These are phyloP conservation scores for Liriodendron chinense DNA, from an alignment of 164 flowering plant genomes.

Conservation along the genomic window DNA sequence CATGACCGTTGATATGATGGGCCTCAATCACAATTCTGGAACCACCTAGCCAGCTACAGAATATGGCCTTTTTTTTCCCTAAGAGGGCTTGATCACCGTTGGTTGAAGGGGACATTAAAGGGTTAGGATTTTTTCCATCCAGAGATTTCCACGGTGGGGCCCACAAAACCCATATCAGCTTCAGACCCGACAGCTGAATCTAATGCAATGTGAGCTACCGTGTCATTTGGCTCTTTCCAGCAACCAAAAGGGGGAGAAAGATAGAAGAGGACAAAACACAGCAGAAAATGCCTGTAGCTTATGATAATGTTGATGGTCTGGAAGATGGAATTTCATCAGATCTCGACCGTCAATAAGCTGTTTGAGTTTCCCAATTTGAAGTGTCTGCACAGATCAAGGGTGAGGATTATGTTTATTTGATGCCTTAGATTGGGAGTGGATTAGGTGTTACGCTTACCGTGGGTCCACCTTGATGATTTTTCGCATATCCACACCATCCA, in stretches of 20 bases:
- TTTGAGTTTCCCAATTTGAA: not conserved
- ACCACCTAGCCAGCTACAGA: too few species aligned
- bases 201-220: not conserved
- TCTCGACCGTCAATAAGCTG: not conserved
- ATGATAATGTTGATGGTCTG: not conserved
- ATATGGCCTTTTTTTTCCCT: too few species aligned
- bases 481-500: too few species aligned
- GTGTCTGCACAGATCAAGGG: not conserved
- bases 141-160: not conserved
- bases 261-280: not conserved
- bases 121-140: not conserved
- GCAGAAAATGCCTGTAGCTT: not conserved
- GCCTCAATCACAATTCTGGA: too few species aligned
- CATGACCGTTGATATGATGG: too few species aligned
- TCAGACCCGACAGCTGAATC: not conserved
- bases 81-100: too few species aligned
- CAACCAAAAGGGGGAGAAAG: not conserved
- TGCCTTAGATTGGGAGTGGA: not conserved
- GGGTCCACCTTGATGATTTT: too few species aligned
- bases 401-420: not conserved
- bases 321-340: slow-evolving; percentile 1
- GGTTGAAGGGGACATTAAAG: not conserved
- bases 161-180: not conserved
- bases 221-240: not conserved
- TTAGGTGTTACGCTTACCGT: not conserved